phyloP scores from a whole-genome alignment of 2,329 filamentous ascomycete genomes.

The Neodidymelliopsis sp. region DNA sequence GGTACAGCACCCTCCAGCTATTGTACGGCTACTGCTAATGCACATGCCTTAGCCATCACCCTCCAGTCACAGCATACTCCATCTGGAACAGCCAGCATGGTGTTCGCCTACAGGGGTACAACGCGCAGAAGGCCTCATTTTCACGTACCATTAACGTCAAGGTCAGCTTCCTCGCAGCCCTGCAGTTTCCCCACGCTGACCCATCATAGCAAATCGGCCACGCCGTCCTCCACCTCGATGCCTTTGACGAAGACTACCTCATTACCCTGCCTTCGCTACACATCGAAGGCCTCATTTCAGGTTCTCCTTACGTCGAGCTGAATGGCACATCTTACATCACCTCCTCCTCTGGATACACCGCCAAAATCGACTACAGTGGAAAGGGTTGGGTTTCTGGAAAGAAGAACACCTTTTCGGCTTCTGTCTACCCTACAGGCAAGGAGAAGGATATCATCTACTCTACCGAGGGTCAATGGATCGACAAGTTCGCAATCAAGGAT shows the following conservation, averaged over 20 bases:
- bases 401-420: conserved; percentile 88
- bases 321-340: conserved; percentile 85
- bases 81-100: conserved; percentile 88
- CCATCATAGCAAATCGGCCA: conserved; percentile 76
- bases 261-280: conserved; percentile 92
- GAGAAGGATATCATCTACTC: conserved; percentile 81
- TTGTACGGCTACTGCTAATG: conserved; percentile 14
- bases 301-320: conserved; percentile 88
- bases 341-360: conserved; percentile 84
- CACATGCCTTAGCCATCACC: conserved; percentile 71
- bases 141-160: conserved; percentile 93
- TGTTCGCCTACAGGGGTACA: conserved; percentile 81
- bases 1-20: conserved; percentile 51
- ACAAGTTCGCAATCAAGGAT: conserved; percentile 78
- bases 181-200: background rate
- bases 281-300: conserved; percentile 90
- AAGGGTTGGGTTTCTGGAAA: conserved; percentile 95
- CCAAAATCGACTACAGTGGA: conserved; percentile 91
- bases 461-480: conserved; percentile 90
- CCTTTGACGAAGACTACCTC: conserved; percentile 75
- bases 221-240: conserved; percentile 78
- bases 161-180: conserved; percentile 21
- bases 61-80: conserved; percentile 91
- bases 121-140: conserved; percentile 95
- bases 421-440: conserved; percentile 71